Base-by-base conservation (phyloP, 2,329 filamentous ascomycete genomes). In the Fusarium pilosicola region DNA sequence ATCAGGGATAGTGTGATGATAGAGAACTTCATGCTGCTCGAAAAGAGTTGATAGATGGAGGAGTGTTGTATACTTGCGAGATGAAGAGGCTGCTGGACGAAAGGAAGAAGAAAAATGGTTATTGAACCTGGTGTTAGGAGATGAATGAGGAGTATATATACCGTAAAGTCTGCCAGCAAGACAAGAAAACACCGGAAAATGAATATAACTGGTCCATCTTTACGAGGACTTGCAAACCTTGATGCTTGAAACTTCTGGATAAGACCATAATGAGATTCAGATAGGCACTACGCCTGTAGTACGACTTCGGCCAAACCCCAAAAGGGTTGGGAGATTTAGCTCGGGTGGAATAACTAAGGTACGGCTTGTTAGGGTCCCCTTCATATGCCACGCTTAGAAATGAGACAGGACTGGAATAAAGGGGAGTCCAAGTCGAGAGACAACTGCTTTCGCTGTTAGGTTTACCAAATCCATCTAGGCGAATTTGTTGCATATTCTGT, bases 321-420 rank as follows among this genome's bases (percentile, higher is more conserved):
- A 6, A 14, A 24, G 12, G 8, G 17, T 24, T 7, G 12, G 15
- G 7, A 9, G 3, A 2, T 10, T 24, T 51, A n/a, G 15, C 30
- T 49, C 22, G 7, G 8, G 14, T 17, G 11, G 20, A n/a, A 22
- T 13, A n/a, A 30, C 2, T 5, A 49, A 49, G 3, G 20, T 8
- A 49, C 20, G 15, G 22, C 28, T 13, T 30, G 7, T n/a, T 18
- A 18, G 3, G 15, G 14, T 2, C 15, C 14, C 28, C 14, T 30
- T n/a, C 46, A 32, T 49, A 32, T 30, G 10, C 7, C 7, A 9
- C 22, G 26, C 8, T 36, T 9, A 1, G 20, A n/a, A 14, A 30
- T n/a, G 7, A 17, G 15, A 32, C 0, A 0, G 1, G 28, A 12
- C 28, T 18, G 9, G 10, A 14, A n/a, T 17, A 9, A 15, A n/a